These are phyloP conservation scores for Chenopodium album DNA, from an alignment of 148 eudicot species.

Conservation along the genomic window DNA sequence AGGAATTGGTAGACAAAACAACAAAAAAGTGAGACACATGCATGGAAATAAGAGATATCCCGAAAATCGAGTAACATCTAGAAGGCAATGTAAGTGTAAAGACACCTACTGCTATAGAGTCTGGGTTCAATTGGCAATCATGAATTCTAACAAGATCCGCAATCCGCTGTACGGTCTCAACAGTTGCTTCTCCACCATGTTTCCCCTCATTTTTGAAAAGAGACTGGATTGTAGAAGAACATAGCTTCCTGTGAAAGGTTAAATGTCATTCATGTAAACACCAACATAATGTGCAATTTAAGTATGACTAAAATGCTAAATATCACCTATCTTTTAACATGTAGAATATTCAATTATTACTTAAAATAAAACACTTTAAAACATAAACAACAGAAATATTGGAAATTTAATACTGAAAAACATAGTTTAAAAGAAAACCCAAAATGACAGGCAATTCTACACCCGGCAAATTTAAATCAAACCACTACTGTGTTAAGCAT, in stretches of 20 bases:
- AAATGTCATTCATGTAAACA: not conserved
- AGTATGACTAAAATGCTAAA: not conserved
- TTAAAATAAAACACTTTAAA: too few species aligned
- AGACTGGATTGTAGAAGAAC: conserved; percentile 64
- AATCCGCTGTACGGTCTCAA: conserved; percentile 73
- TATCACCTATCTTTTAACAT: too few species aligned
- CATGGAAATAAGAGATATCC: too few species aligned
- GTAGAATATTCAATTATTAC: too few species aligned
- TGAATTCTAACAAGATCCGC: conserved; percentile 68
- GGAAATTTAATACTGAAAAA: too few species aligned
- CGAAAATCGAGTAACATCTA: not conserved
- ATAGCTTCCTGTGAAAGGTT: conserved; percentile 52
- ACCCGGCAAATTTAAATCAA: too few species aligned
- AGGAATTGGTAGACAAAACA: not conserved
- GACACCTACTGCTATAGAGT: conserved; percentile 60
- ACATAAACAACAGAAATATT: too few species aligned
- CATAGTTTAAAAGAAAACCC: too few species aligned
- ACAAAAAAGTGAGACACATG: too few species aligned
- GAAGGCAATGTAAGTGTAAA: not conserved
- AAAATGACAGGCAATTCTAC: too few species aligned
- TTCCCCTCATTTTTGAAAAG: conserved; percentile 77
- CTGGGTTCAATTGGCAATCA: conserved; percentile 86
- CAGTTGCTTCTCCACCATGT: conserved; percentile 92
- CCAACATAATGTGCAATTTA: not conserved
- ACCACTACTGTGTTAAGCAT: too few species aligned